Base-by-base conservation (phyloP, 2,329 filamentous ascomycete species). In the Botrytis cinerea region DNA sequence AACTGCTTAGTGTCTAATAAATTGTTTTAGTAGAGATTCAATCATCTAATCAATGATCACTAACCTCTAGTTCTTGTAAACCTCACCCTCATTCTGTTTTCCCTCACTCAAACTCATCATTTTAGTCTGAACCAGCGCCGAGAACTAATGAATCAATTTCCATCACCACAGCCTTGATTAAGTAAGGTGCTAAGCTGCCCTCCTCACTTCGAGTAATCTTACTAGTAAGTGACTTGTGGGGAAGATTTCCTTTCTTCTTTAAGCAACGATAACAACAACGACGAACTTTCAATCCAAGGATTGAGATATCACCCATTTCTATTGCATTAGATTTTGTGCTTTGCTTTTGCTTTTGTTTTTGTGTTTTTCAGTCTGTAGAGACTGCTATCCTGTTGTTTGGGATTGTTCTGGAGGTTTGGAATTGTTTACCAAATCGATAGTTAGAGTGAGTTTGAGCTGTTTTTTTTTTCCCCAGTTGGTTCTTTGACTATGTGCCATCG, bases 1-100 rank as follows among this genome's bases (percentile, higher is more conserved):
- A 57, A 2, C 1, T 28, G 5, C 1, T 9, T 28, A 28, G 2
- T 18, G 0, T 32, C 1, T 18, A 57, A 18, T 2, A 18, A 4
- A 18, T 0, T 0, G 7, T 4, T 2, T 1, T 2, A 16, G 2
- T 57, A 18, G 2, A 18, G 4, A 57, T 2, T 4, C 14, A 28
- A 18, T 7, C 14, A 28, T 57, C n/a, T 18, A 18, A 28, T 32
- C 14, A 57, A 9, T 0, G 9, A 18, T 28, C 4, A 28, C 4
- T 10, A 57, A 57, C 14, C 7, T 57, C n/a, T 18, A 16, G 3
- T 28, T n/a, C n/a, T 9, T 9, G 4, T 22, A 62, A 62, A 3
- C 0, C 3, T 3, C n/a, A 16, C 16, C 14, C 4, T 0, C 8
- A 6, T 22, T 0, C n/a, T 40, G 4, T 28, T 28, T 16, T 57